These are phyloP conservation scores for Phytophthora syringae DNA, from an alignment of 352 stramenopile species.

Conservation along the genomic window DNA sequence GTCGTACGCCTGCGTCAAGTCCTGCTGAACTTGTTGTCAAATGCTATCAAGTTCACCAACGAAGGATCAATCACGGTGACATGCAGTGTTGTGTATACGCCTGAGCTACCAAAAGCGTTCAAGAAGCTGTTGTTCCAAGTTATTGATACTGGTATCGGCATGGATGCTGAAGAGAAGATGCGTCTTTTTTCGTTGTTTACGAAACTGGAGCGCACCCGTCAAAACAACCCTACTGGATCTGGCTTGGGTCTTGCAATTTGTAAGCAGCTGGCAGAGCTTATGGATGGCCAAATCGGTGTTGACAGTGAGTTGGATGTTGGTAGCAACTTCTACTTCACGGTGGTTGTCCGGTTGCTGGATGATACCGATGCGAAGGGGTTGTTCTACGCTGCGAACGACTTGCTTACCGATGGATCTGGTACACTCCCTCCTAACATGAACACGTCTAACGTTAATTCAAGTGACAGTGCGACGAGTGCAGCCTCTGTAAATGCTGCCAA, in stretches of 20 bases:
- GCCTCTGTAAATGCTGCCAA: slow-evolving; percentile 29
- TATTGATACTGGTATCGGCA: slow-evolving; percentile 83
- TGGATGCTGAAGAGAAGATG: slow-evolving; percentile 84
- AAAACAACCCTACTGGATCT: slow-evolving; percentile 90
- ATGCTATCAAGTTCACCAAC: slow-evolving; percentile 89
- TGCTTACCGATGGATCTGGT: slow-evolving; percentile 41
- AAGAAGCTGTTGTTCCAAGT: slow-evolving; percentile 88
- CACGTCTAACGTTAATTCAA: slow-evolving; percentile 48
- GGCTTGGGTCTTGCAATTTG: slow-evolving; percentile 88
- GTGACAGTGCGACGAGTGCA: slow-evolving; percentile 47
- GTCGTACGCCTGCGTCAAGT: slow-evolving; percentile 83
- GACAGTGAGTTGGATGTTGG: slow-evolving; percentile 82
- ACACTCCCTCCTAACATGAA: slow-evolving; percentile 18
- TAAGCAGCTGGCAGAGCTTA: slow-evolving; percentile 89
- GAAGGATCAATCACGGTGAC: slow-evolving; percentile 83
- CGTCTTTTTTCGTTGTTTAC: slow-evolving; percentile 86
- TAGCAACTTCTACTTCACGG: slow-evolving; percentile 88
- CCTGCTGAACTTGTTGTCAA: slow-evolving; percentile 84
- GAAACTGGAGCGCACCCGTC: slow-evolving; percentile 77
- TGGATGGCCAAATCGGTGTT: slow-evolving; percentile 89
- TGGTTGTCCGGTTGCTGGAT: slow-evolving; percentile 71
- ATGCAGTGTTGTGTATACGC: slow-evolving; percentile 72
- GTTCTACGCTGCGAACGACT: slow-evolving; percentile 59
- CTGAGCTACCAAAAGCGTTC: slow-evolving; percentile 64
- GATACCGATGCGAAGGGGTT: slow-evolving; percentile 49